Evolutionary conservation across 2,329 filamentous ascomycete genomes (phyloP).

Genomic region (Chrysoporthe cubensis): DNA sequence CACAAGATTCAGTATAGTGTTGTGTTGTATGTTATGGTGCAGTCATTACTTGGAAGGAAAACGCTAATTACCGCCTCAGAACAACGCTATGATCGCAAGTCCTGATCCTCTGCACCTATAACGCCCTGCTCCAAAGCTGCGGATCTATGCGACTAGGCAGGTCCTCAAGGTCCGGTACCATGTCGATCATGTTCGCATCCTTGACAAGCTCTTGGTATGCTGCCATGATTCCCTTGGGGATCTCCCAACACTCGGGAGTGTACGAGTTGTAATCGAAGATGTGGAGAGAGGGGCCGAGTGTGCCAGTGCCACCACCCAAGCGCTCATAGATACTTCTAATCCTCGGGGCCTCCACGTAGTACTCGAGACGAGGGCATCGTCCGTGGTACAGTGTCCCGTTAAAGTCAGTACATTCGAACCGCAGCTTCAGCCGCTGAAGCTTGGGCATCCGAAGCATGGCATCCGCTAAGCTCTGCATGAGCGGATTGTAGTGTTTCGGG

Average conservation of each 20-base stretch:
- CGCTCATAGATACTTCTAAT: too few species aligned
- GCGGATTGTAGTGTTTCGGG: background rate
- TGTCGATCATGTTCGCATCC: background rate
- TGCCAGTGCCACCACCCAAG: too few species aligned
- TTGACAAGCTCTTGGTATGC: background rate
- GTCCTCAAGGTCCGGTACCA: background rate
- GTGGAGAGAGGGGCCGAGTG: background rate
- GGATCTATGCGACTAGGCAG: background rate
- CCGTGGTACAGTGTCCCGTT: background rate
- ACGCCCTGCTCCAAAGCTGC: background rate
- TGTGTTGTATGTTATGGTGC: background rate
- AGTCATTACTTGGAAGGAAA: background rate
- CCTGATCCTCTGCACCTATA: background rate
- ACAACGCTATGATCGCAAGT: background rate
- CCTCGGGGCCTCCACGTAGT: background rate
- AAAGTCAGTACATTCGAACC: background rate
- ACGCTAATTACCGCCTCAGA: background rate
- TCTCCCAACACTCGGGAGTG: background rate
- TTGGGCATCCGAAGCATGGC: constrained; percentile 3
- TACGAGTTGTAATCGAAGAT: background rate
- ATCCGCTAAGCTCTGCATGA: background rate
- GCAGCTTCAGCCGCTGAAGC: background rate
- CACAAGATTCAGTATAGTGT: background rate
- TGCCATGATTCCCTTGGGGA: background rate
- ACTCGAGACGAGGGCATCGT: background rate